Percentiles rank a stretch among this genome's conserved stretches.
Evolutionary conservation across 495 filamentous ascomycete genomes (phyloP).

Genomic region (Chaetomium fimeti): DNA sequence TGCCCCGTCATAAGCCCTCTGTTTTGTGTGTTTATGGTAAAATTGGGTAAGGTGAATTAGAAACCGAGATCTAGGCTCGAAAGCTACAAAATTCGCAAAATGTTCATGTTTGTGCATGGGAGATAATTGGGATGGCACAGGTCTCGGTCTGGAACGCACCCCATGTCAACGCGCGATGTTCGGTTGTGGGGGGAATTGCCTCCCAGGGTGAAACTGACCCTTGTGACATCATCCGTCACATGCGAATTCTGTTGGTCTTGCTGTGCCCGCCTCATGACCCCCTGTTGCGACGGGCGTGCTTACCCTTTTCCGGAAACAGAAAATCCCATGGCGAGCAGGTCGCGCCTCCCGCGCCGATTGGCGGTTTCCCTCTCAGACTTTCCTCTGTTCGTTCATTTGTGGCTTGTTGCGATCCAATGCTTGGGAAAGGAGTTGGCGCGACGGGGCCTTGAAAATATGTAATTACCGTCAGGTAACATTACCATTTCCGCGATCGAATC

Average conservation of each 20-base stretch:
- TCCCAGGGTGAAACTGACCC: background rate
- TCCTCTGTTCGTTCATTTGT: too few relatives aligned
- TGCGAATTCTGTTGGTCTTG: conserved; percentile 21
- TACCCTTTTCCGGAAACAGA: too few relatives aligned
- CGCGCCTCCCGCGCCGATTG: too few relatives aligned
- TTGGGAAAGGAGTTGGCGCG: too few relatives aligned
- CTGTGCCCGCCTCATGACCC: conserved; percentile 15
- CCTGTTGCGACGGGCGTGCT: background rate
- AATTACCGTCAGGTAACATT: background rate
- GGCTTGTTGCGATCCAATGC: too few relatives aligned
- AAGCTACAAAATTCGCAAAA: background rate
- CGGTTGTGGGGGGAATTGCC: background rate
- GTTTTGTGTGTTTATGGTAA: background rate
- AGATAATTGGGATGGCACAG: background rate
- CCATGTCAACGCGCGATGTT: background rate
- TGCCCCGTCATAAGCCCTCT: conserved; percentile 23
- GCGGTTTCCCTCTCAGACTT: too few relatives aligned
- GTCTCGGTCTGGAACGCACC: background rate
- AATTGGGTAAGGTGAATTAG: background rate
- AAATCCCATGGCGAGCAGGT: too few relatives aligned
- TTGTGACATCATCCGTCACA: conserved; percentile 30
- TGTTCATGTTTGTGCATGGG: background rate
- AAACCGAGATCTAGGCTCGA: background rate
- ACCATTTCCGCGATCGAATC: background rate
- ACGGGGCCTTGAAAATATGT: too few relatives aligned